Evolutionary conservation across 352 stramenopile species (phyloP), one percentile per base, ranked within the genome.

Genomic region (Globisporangium canariense): DNA sequence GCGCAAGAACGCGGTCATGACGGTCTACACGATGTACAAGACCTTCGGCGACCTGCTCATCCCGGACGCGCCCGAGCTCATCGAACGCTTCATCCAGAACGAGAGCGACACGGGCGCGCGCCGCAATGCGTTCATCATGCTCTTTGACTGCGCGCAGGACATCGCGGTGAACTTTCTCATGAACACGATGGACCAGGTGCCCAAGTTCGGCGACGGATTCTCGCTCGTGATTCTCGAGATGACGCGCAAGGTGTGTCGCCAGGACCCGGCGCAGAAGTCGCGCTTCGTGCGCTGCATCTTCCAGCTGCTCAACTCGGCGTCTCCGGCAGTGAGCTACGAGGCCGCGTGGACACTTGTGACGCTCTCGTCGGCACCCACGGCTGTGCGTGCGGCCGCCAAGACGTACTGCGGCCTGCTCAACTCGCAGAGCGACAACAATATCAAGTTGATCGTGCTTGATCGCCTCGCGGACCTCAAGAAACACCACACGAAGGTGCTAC

Each of bases 371-470:
- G 97, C 97, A 34, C 97, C 98, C 2, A 99, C 98, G 13, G 98
- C 98, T 14, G 94, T 99, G 20, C 94, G 97, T 18, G 97, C 97
- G 1, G 96, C 97, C 2, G 96, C 97, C 13, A 92, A 98, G 67
- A 99, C 97, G 5, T 99, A 99, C 79, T 96, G 96, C 30, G 93
- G 89, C 2, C 82, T 99, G 40, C 83, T 99, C 16, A 99, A 98
- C 76, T 95, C 86, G 38, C 96, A 99, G 76, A 99, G 97, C 75
- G 98, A 99, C 79, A 99, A 99, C 79, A 99, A 99, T 70, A 96
- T 99, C 55, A 99, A 99, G 81, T 87, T 99, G 14, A 99, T 99
- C 77, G 96, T 99, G 45, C 83, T 99, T 20, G 97, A 99, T 69
- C 91, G 97, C 4, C 83, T 99, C 13, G 92, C 92, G 22, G 92